A percentile compares a stretch with the other conserved stretches of the same genome.
Evolutionary conservation across 2,329 filamentous ascomycete genomes (phyloP).

Genomic region (Daldinia eschscholtzii): DNA sequence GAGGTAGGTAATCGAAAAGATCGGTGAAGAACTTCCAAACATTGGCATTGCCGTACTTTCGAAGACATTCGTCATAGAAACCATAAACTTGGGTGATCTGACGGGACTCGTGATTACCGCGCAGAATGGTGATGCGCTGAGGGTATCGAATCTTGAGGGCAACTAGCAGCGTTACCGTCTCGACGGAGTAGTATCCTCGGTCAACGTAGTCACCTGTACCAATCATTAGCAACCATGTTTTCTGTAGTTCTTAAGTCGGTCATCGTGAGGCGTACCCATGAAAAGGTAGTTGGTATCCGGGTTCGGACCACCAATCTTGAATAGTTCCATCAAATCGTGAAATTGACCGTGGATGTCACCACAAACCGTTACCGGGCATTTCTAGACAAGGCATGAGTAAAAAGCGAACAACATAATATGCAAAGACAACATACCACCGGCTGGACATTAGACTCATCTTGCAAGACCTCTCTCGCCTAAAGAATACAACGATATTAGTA

Average conservation of each 20-base stretch:
- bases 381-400: constrained; percentile 63
- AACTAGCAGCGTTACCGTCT: constrained; percentile 96
- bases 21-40: constrained; percentile 99
- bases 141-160: constrained; percentile 98
- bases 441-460: constrained; percentile 98
- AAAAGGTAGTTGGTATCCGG: constrained; percentile 99
- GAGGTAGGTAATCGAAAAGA: constrained; percentile 97
- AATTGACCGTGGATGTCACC: constrained; percentile 99
- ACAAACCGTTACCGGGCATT: constrained; percentile 98
- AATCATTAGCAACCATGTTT: constrained; percentile 33
- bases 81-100: constrained; percentile 99
- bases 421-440: constrained; percentile 79
- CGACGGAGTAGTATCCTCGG: constrained; percentile 98
- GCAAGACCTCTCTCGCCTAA: constrained; percentile 93
- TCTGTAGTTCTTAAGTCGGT: neutral
- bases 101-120: constrained; percentile 98
- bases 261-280: constrained; percentile 77
- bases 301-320: constrained; percentile 98
- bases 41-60: constrained; percentile 98
- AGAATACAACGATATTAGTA: constrained; percentile 51
- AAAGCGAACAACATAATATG: constrained; percentile 10
- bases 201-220: constrained; percentile 92
- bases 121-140: constrained; percentile 96
- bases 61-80: constrained; percentile 98
- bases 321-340: constrained; percentile 98